phyloP scores from a whole-genome alignment of 2,329 filamentous ascomycete species.

The Alternaria angustiovoidea region DNA sequence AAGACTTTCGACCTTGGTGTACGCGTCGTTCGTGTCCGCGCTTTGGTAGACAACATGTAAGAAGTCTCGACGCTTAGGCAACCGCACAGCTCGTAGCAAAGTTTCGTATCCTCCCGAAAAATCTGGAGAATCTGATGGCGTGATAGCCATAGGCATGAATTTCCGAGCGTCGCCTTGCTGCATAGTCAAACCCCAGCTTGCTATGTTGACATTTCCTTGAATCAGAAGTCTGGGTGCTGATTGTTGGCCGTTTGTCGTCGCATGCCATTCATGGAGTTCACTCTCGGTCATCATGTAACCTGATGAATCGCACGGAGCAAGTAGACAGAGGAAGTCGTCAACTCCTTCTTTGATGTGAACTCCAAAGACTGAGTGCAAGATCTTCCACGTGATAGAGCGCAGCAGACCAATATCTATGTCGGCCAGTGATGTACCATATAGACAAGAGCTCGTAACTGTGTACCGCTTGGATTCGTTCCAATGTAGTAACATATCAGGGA shows the following conservation, averaged over 20 bases:
- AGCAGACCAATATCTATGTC: constrained; percentile 29
- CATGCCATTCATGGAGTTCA: constrained; percentile 27
- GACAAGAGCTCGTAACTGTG: constrained; percentile 22
- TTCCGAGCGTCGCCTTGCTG: constrained; percentile 30
- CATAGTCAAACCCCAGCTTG: constrained; percentile 37
- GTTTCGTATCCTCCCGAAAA: neutral
- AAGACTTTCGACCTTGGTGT: constrained; percentile 59
- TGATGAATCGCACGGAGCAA: constrained; percentile 33
- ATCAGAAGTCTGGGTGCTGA: constrained; percentile 25
- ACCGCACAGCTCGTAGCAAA: constrained; percentile 40
- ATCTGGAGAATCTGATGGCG: neutral
- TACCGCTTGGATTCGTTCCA: constrained; percentile 44
- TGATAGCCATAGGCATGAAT: constrained; percentile 25
- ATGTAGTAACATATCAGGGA: constrained; percentile 32
- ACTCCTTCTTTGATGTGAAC: constrained; percentile 30
- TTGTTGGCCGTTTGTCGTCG: constrained; percentile 17
- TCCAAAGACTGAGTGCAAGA: constrained; percentile 35
- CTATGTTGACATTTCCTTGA: constrained; percentile 1
- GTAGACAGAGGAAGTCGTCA: constrained; percentile 42
- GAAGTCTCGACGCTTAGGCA: constrained; percentile 67
- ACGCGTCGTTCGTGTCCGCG: constrained; percentile 31
- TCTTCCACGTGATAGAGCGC: constrained; percentile 34
- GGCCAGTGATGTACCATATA: constrained; percentile 16
- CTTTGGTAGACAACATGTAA: constrained; percentile 55
- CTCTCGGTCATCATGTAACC: constrained; percentile 11